A percentile compares a stretch with the other conserved stretches of the same genome.
Conservation (phyloP, 148 eudicot genomes). For the Pharnaceum exiguum region DNA sequence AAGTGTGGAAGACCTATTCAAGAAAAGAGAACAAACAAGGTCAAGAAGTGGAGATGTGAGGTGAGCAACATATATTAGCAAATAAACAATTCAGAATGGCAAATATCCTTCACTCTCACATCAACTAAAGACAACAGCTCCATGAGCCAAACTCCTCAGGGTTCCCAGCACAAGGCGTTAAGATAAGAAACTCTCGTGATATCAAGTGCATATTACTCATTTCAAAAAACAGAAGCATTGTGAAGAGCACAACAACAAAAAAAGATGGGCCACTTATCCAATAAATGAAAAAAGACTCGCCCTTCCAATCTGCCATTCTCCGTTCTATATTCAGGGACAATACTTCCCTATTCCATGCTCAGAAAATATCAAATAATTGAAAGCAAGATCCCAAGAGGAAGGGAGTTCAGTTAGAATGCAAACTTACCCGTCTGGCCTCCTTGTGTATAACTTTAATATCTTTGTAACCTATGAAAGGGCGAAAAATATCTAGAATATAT, state of each 20-base stretch:
- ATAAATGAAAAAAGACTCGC: too few relatives aligned
- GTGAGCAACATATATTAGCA: not conserved
- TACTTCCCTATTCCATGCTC: not conserved
- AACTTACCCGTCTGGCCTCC: slow-evolving; percentile 91
- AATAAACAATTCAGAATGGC: not conserved
- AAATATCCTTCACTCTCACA: not conserved
- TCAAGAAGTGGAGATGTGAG: not conserved
- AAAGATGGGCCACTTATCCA: too few relatives aligned
- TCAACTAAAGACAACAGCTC: not conserved
- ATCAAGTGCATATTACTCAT: too few relatives aligned
- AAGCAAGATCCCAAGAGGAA: not conserved
- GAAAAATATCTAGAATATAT: slow-evolving; percentile 75
- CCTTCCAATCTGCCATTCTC: too few relatives aligned
- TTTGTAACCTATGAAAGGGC: slow-evolving; percentile 91
- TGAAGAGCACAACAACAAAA: too few relatives aligned
- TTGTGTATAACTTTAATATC: slow-evolving; percentile 91
- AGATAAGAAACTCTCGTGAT: too few relatives aligned
- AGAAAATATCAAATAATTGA: not conserved
- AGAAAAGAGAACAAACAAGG: not conserved
- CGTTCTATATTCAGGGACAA: too few relatives aligned
- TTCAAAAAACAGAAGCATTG: too few relatives aligned
- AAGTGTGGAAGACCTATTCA: too few relatives aligned
- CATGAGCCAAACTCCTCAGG: too few relatives aligned
- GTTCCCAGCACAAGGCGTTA: too few relatives aligned
- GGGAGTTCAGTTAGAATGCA: not conserved